A percentile compares a stretch with the other conserved stretches of the same genome.
Conservation (phyloP, 441 rosid genomes). For the Pelargonium australe region DNA sequence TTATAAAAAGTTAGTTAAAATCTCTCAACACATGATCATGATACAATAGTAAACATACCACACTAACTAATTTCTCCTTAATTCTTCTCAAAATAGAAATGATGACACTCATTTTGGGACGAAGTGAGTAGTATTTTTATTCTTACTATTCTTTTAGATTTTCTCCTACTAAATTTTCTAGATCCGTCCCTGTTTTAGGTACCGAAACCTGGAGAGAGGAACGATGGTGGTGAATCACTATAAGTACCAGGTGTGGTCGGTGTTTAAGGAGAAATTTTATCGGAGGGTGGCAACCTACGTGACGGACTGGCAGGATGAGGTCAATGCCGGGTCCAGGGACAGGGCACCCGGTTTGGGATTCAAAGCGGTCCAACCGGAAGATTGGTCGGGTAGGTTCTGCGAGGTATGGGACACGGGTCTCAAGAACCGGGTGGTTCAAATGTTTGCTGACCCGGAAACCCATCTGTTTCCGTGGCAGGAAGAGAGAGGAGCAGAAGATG, state of each 20-base stretch:
- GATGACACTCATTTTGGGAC: no score
- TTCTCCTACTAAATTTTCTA: no score
- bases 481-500: no score
- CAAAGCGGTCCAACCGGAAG: constrained; percentile 58
- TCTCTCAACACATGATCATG: no score
- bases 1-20: no score
- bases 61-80: no score
- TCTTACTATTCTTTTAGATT: no score
- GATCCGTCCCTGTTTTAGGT: constrained; percentile 18
- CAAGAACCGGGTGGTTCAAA: constrained; percentile 42
- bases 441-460: constrained; percentile 29
- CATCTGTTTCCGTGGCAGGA: constrained; percentile 51
- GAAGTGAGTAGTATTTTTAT: no score
- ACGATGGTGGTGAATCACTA: constrained; percentile 67
- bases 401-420: constrained; percentile 65
- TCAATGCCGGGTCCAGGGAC: constrained; percentile 73
- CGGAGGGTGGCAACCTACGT: constrained; percentile 83
- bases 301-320: constrained; percentile 70
- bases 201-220: constrained; percentile 37
- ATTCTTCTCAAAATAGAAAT: no score
- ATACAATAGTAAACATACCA: no score
- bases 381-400: constrained; percentile 69
- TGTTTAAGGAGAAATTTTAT: constrained; percentile 71
- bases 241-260: constrained; percentile 85
- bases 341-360: constrained; percentile 83